A percentile compares a stretch with the other conserved stretches of the same genome.
These are phyloP conservation scores for Adansonia madagascariensis DNA, from an alignment of 441 rosid species.

Conservation along the genomic window DNA sequence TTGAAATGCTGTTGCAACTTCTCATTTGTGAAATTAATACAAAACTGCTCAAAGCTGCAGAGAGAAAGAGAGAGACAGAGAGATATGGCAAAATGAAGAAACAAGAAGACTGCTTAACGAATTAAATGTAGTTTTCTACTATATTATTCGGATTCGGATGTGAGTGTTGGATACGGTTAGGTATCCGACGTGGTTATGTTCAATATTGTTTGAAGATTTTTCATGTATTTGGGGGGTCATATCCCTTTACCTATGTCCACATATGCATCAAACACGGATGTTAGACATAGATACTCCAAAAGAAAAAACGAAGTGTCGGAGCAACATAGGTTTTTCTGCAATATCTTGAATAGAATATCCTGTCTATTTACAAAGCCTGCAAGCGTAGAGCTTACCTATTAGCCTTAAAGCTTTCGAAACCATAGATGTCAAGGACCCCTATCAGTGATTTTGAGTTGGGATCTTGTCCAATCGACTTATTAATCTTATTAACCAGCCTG, in stretches of 20 bases:
- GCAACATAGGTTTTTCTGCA: background rate
- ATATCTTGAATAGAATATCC: background rate
- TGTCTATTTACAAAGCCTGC: background rate
- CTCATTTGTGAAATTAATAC: slow-evolving; percentile 96
- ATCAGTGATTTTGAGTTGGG: slow-evolving; percentile 26
- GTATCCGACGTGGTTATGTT: background rate
- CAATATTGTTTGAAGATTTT: no score
- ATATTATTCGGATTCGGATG: background rate
- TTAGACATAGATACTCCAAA: no score
- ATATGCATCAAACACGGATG: background rate
- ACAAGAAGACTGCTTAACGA: background rate
- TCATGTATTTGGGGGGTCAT: no score
- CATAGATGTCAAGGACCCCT: slow-evolving; percentile 54
- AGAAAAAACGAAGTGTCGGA: background rate
- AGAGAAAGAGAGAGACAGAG: slow-evolving; percentile 4
- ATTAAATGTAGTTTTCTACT: background rate
- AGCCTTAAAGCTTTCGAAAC: slow-evolving; percentile 93
- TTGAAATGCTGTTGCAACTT: slow-evolving; percentile 98
- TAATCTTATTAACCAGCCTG: slow-evolving; percentile 28
- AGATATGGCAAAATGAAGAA: slow-evolving; percentile 21
- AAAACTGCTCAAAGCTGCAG: slow-evolving; percentile 95
- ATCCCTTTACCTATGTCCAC: no score
- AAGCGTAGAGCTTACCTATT: slow-evolving; percentile 57
- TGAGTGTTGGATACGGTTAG: background rate
- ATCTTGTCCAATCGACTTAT: slow-evolving; percentile 28